Base-by-base conservation (phyloP, 257 asterid species). In the Nicotiana obtusifolia region DNA sequence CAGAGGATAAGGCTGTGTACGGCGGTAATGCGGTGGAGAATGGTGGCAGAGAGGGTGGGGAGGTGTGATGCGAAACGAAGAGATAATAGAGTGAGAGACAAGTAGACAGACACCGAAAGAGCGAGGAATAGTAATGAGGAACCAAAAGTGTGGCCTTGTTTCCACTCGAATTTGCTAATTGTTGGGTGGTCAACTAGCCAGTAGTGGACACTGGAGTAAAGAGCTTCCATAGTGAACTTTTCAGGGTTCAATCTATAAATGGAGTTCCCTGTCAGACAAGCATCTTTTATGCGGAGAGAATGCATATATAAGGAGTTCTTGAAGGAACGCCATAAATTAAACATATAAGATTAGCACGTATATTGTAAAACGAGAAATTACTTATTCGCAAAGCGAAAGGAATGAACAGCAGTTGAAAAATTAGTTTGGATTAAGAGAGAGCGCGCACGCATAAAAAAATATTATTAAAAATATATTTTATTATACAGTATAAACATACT, bases 181-280 rank as follows among this genome's bases (percentile, higher is more conserved):
- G 65, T 13, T 33, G 96, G 97, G 82, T 90, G 97, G 84, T 88
- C 90, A n/a, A 93, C 96, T 0, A 94, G 93, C 90, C 90, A 91
- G 88, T 94, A 87, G 85, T 66, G 92, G 49, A 85, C 13, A 75
- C 81, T 11, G 66, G 85, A 24, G 90, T 60, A 85, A 67, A 88
- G 80, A 33, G 85, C 56, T 47, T 37, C 85, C 98, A 92, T 91
- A 13, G 1, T 52, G 56, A 52, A 52, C 5, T 35, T 35, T 68
- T 35, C 20, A 35, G 17, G 11, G 22, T 19, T 56, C 4, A 14
- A 16, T 54, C n/a, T 4, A 54, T 5, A 15, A 54, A 54, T 19
- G 53, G 2, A 67, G 35, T 10, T 19, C 17, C 11, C 7, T 68
- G 10, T 64, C 10, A 14, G 2, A 53, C 7, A 15, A 15, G 4